A percentile compares a stretch with the other conserved stretches of the same genome.
Conservation (phyloP, 1,284 basidiomycete genomes). For the Cutaneotrichosporon dermatis region DNA sequence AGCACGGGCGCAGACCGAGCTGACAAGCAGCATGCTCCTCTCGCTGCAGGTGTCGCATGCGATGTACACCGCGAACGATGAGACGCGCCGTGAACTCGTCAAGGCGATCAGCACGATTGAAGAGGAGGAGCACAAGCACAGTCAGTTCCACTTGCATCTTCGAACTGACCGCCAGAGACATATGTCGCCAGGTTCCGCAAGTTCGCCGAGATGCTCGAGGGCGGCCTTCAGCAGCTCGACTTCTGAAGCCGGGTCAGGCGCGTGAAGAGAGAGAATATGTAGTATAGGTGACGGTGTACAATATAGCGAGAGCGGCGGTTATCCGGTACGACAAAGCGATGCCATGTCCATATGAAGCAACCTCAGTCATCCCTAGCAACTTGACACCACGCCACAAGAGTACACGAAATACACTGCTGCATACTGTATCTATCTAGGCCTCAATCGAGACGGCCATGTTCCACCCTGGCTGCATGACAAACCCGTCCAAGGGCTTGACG, state of each 20-base stretch:
- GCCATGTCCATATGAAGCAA: too few relatives aligned
- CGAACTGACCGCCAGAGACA: too few relatives aligned
- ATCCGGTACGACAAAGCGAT: not conserved
- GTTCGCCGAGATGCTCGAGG: not conserved
- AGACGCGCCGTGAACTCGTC: constrained; percentile 18
- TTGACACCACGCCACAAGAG: too few relatives aligned
- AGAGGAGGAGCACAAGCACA: constrained; percentile 28
- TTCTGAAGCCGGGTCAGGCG: too few relatives aligned
- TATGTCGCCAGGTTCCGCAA: too few relatives aligned
- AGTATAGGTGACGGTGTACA: too few relatives aligned
- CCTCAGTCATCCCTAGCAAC: too few relatives aligned
- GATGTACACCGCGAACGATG: constrained; percentile 17
- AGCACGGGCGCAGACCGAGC: not conserved
- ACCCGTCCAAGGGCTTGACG: constrained; percentile 30
- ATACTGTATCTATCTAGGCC: constrained; percentile 2
- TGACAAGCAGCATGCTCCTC: constrained; percentile 2
- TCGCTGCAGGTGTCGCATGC: constrained; percentile 20
- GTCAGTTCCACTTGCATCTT: constrained; percentile 17
- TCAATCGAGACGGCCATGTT: constrained; percentile 37
- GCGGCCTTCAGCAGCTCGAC: not conserved
- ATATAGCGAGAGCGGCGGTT: too few relatives aligned
- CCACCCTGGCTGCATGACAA: constrained; percentile 45
- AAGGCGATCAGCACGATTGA: constrained; percentile 22
- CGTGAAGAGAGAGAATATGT: too few relatives aligned
- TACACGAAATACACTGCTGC: not conserved